Conservation (phyloP, 129 eudicot species). For the Flaveria bidentis region DNA sequence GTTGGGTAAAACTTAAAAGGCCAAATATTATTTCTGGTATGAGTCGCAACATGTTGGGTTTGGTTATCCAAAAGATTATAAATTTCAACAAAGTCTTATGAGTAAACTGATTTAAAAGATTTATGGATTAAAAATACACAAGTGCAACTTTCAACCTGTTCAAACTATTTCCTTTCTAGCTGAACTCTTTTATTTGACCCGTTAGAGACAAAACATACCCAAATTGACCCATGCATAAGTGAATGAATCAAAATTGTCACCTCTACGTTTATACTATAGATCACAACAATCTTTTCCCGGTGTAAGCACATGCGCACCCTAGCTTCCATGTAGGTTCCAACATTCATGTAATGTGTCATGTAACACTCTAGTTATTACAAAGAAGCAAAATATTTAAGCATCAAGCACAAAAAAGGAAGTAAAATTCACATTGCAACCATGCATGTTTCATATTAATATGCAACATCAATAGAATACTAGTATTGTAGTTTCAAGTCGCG, state of each 20-base stretch:
- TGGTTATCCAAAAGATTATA: background rate
- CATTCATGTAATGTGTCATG: constrained; percentile 3
- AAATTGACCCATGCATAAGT: background rate
- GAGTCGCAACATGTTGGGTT: background rate
- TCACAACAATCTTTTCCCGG: background rate
- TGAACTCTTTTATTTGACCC: background rate
- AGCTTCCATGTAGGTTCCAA: background rate
- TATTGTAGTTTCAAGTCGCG: constrained; percentile 23
- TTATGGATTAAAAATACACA: background rate
- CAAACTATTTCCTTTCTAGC: background rate
- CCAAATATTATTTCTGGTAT: background rate
- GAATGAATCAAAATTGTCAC: background rate
- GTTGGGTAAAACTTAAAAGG: background rate
- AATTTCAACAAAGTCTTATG: background rate
- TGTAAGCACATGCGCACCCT: constrained; percentile 1
- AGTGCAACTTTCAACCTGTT: background rate
- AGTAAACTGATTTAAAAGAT: background rate
- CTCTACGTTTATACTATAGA: background rate
- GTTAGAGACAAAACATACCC: background rate
- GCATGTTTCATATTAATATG: background rate
- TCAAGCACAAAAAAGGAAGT: background rate
- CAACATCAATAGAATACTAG: constrained; percentile 10
- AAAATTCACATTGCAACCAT: background rate
- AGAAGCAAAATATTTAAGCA: constrained; percentile 6
- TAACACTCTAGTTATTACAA: background rate